Base-by-base conservation (phyloP, 306 rosid genomes). In the Quillaja saponaria region DNA sequence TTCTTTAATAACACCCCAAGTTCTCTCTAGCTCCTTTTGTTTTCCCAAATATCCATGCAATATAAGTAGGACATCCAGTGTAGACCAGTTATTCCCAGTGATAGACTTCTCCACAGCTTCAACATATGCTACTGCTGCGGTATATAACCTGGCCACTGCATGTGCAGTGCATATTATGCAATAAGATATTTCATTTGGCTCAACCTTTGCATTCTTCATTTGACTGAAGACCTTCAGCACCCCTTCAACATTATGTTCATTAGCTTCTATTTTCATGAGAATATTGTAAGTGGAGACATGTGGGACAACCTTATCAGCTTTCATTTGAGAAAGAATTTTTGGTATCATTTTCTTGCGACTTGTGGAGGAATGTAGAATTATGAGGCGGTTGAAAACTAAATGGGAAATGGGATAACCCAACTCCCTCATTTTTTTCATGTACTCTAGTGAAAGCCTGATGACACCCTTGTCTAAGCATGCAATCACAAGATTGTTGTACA, bases 371-470 rank as follows among this genome's bases (percentile, higher is more conserved):
- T 92, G 87, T 20, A 86, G 80, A 67, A 88, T 74, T 63, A 92
- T 84, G 64, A 92, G 84, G 61, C 95, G 83, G 78, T 92, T 89
- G 79, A 88, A 92, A 39, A 88, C 83, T 82, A 92, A 84, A 70
- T 86, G 86, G 0, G 98, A 86, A 64, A 88, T 92, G 67, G 84
- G 84, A 67, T 81, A 74, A 60, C 85, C 81, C 71, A 75, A 31
- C 55, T 84, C 96, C 74, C 95, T 86, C 96, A 92, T 92, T 78
- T 70, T 86, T 72, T 80, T 92, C 98, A 92, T 84, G 75, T 85
- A 88, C 58, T 85, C 95, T 6, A 92, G 82, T 28, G 96, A 84
- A 74, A 81, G 84, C 81, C 82, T 81, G 45, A 86, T 71, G 4
- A 76, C 85, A 34, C 94, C 95, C 72, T 83, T 92, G 51, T 92